Evolutionary conservation across 352 stramenopile species (phyloP).

Genomic region (Phytophthora podocarpi): DNA sequence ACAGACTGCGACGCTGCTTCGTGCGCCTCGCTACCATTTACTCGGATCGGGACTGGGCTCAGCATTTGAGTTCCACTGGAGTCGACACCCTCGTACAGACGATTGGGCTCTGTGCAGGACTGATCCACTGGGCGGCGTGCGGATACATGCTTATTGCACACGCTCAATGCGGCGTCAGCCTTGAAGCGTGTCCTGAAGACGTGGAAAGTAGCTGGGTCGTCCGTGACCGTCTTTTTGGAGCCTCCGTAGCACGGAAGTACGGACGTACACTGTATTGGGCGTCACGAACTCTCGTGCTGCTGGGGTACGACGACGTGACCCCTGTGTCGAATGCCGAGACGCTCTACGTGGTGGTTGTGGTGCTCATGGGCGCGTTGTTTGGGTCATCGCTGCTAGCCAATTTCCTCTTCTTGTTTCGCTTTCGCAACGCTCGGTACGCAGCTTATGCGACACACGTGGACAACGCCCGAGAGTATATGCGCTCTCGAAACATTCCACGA

Average conservation of each 20-base stretch:
- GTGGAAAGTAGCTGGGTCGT: conserved; percentile 67
- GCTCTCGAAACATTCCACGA: conserved; percentile 58
- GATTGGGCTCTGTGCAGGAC: conserved; percentile 37
- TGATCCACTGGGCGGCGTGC: conserved; percentile 67
- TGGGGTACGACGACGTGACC: conserved; percentile 76
- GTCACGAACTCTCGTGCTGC: conserved; percentile 55
- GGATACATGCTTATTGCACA: conserved; percentile 76
- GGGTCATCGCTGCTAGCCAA: conserved; percentile 63
- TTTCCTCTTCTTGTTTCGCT: conserved; percentile 73
- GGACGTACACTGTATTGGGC: conserved; percentile 63
- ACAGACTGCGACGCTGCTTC: conserved; percentile 45
- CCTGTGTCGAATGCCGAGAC: conserved; percentile 61
- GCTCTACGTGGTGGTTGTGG: conserved; percentile 50
- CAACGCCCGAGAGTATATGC: conserved; percentile 76
- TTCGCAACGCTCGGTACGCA: conserved; percentile 56
- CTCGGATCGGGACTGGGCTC: conserved; percentile 39
- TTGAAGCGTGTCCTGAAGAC: conserved; percentile 42
- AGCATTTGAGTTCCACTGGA: conserved; percentile 58
- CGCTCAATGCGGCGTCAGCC: conserved; percentile 46
- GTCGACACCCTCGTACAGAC: conserved; percentile 52
- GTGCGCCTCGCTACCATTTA: conserved; percentile 54
- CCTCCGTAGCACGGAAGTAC: conserved; percentile 54
- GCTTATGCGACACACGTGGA: conserved; percentile 63
- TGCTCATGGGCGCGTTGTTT: conserved; percentile 56
- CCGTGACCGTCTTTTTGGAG: conserved; percentile 51